Conservation (phyloP, 2,329 filamentous ascomycete species). For the Penicillium decumbens region DNA sequence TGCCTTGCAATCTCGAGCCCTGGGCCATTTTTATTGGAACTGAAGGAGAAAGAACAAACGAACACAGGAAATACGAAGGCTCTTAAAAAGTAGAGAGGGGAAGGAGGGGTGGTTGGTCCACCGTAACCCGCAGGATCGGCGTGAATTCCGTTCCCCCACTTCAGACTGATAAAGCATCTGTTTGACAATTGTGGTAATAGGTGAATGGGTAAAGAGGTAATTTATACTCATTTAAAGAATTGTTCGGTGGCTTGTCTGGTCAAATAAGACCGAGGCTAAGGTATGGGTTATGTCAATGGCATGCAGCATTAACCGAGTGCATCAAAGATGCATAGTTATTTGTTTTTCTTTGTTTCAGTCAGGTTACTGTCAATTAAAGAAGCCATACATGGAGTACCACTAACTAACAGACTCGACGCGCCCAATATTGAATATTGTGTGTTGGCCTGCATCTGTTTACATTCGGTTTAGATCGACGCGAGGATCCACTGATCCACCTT, state of each 20-base stretch:
- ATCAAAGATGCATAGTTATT: neutral
- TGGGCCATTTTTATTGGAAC: slow-evolving; percentile 10
- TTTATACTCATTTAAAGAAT: no score
- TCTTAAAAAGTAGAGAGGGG: slow-evolving; percentile 13
- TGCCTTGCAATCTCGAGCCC: slow-evolving; percentile 38
- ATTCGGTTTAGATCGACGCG: neutral
- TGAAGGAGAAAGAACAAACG: neutral
- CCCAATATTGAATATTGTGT: neutral
- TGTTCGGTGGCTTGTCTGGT: neutral
- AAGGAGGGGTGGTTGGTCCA: neutral
- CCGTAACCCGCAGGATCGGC: slow-evolving; percentile 7
- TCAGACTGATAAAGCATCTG: neutral
- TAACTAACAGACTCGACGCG: neutral
- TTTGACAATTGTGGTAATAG: neutral
- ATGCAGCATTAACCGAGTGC: neutral
- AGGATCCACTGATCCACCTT: neutral
- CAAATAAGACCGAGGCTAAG: neutral
- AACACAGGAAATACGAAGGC: neutral
- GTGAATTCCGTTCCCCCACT: slow-evolving; percentile 19
- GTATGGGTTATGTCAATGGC: neutral
- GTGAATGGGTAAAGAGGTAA: no score
- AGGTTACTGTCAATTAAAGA: no score
- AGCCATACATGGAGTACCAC: no score
- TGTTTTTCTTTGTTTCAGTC: neutral
- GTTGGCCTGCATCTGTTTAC: neutral